These are phyloP conservation scores for Fusarium miscanthi DNA, from an alignment of 2,329 filamentous ascomycete species.

Conservation along the genomic window DNA sequence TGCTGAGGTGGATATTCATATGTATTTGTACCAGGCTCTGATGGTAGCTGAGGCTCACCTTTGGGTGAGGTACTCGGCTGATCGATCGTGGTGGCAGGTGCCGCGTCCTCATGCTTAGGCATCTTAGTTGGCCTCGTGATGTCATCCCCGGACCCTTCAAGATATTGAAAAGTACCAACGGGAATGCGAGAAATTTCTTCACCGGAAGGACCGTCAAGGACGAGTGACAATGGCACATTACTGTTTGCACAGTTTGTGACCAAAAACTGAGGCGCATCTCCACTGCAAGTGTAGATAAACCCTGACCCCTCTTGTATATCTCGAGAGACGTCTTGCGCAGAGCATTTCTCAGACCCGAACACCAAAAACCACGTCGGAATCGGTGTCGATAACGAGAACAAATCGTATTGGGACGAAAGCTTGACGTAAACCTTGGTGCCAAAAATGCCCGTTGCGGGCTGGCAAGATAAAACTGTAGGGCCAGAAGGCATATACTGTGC, in stretches of 20 bases:
- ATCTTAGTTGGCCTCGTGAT: slow-evolving; percentile 54
- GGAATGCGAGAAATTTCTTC: slow-evolving; percentile 64
- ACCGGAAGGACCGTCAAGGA: slow-evolving; percentile 63
- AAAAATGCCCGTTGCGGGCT: slow-evolving; percentile 74
- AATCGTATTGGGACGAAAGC: slow-evolving; percentile 79
- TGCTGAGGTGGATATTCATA: slow-evolving; percentile 60
- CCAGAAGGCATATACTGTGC: slow-evolving; percentile 72
- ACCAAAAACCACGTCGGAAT: slow-evolving; percentile 71
- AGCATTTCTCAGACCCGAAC: slow-evolving; percentile 81
- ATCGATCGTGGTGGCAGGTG: slow-evolving; percentile 52
- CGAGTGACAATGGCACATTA: slow-evolving; percentile 66
- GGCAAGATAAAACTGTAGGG: slow-evolving; percentile 74
- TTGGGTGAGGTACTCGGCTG: slow-evolving; percentile 57
- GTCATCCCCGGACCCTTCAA: slow-evolving; percentile 61
- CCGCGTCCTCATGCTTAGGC: slow-evolving; percentile 51
- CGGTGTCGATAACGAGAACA: slow-evolving; percentile 67
- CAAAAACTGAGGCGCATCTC: slow-evolving; percentile 73
- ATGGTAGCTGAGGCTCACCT: slow-evolving; percentile 52
- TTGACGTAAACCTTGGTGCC: slow-evolving; percentile 80
- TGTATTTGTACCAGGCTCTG: slow-evolving; percentile 56
- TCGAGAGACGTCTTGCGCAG: slow-evolving; percentile 69
- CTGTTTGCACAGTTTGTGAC: slow-evolving; percentile 61
- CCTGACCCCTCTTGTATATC: slow-evolving; percentile 66
- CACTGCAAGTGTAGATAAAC: slow-evolving; percentile 77
- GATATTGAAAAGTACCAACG: slow-evolving; percentile 61